Base-by-base conservation (phyloP, 1,139 yeast species). In the Trichomonascaceae sp. region DNA sequence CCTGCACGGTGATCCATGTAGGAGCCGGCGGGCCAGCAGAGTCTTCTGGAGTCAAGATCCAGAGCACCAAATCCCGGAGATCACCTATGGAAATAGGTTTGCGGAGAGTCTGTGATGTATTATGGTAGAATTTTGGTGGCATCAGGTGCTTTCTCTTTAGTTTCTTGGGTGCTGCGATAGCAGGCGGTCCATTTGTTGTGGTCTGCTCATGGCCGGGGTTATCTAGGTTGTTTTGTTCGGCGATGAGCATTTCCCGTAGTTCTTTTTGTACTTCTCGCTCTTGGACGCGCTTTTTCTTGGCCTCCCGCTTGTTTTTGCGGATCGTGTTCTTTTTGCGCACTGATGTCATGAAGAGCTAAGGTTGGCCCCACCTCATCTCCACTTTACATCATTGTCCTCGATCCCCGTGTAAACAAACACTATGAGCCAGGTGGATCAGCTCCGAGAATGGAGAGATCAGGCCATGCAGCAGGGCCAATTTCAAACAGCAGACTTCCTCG, bases 401-500 rank as follows among this genome's bases (percentile, higher is more conserved):
- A n/a, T n/a, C n/a, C n/a, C n/a, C n/a, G n/a, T 20, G 9, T 6
- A 20, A 8, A 8, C 23, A 16, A 28, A 37, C 15, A 45, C 46
- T 5, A 54, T 77, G 30, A 71, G 93, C 0, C 93, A 82, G 37
- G 92, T 92, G 0, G 97, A 87, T 43, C 74, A 79, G 47, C 66
- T 89, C 29, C 61, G 98, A 30, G 62, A 82, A 27, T 89, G 98
- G 98, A 64, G 98, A 34, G 94, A 85, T 43, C 95, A 85, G 52
- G 94, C 98, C 0, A 59, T 80, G 38, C 76, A 80, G 76, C 95
- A 87, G 48, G 97, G 87, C 52, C 93, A 87, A 43, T 81, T 81
- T 54, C 69, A 69, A 32, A 82, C 97, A 0, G 97, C 98, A 0
- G 92, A 80, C 48, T 84, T 75, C 51, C 71, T 92, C 23, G 98